Percentiles rank a stretch among this genome's conserved stretches.
These are phyloP conservation scores for Penicillium sp. DNA, from an alignment of 2,329 filamentous ascomycete species.

Conservation along the genomic window DNA sequence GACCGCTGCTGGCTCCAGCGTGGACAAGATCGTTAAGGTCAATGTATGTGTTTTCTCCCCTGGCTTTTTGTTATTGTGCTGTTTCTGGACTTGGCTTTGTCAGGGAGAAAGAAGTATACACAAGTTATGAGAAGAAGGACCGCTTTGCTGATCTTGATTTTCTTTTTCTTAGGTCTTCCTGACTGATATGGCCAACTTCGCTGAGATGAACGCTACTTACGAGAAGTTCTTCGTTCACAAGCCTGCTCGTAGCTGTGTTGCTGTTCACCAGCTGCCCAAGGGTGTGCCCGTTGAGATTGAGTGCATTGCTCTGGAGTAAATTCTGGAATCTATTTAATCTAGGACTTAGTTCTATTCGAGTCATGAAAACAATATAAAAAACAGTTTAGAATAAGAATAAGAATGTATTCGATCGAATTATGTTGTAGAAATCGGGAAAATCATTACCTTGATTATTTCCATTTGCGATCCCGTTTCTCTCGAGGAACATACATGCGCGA, in stretches of 20 bases:
- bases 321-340: background rate
- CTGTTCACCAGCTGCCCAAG: constrained; percentile 62
- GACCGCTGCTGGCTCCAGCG: constrained; percentile 71
- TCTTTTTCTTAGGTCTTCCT: constrained; percentile 66
- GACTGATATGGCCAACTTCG: constrained; percentile 86
- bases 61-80: background rate
- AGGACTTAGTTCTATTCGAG: background rate
- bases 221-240: constrained; percentile 67
- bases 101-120: background rate
- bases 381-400: background rate
- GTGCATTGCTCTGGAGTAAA: constrained; percentile 56
- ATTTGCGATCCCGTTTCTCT: background rate
- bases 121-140: background rate
- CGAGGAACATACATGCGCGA: background rate
- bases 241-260: constrained; percentile 62
- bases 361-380: background rate
- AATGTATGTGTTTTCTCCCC: constrained; percentile 46
- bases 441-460: background rate
- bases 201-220: constrained; percentile 72
- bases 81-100: background rate
- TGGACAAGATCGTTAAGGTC: constrained; percentile 83
- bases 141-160: background rate
- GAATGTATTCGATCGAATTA: background rate
- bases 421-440: background rate
- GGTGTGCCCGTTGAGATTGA: constrained; percentile 65